phyloP scores from a whole-genome alignment of 768 basidiomycete genomes.

The Boletus pseudopeckii region DNA sequence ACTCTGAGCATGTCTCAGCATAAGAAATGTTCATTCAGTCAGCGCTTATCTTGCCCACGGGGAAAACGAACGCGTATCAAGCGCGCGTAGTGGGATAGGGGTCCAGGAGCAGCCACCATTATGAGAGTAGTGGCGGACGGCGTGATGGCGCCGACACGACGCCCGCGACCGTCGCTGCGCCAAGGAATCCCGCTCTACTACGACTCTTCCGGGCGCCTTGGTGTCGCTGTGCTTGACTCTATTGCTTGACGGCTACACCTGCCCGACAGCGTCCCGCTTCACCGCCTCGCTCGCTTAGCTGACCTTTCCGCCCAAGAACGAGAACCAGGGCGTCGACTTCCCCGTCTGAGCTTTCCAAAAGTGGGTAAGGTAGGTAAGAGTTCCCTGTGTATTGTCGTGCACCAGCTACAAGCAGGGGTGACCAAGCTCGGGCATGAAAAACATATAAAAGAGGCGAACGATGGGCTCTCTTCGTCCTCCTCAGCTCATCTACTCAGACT shows the following conservation, averaged over 20 bases:
- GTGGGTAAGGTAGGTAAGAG: too few relatives aligned
- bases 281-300: conserved; percentile 1
- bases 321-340: background rate
- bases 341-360: background rate
- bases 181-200: too few relatives aligned
- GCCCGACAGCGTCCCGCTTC: background rate
- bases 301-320: background rate
- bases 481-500: background rate
- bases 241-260: background rate
- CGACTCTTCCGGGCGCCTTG: too few relatives aligned
- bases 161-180: background rate
- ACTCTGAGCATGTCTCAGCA: background rate
- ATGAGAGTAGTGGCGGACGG: conserved; percentile 4
- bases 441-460: background rate
- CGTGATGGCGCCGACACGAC: background rate
- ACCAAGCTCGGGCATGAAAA: too few relatives aligned
- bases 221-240: background rate
- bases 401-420: too few relatives aligned
- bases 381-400: too few relatives aligned
- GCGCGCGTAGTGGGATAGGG: background rate
- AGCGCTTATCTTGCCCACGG: background rate
- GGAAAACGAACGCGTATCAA: background rate
- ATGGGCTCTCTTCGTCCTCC: too few relatives aligned
- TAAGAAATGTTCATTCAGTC: background rate
- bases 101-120: background rate